Evolutionary conservation across 2,329 filamentous ascomycete genomes (phyloP), one percentile per base, ranked within the genome.

Genomic region (Paracorniculantispora psalliotae): DNA sequence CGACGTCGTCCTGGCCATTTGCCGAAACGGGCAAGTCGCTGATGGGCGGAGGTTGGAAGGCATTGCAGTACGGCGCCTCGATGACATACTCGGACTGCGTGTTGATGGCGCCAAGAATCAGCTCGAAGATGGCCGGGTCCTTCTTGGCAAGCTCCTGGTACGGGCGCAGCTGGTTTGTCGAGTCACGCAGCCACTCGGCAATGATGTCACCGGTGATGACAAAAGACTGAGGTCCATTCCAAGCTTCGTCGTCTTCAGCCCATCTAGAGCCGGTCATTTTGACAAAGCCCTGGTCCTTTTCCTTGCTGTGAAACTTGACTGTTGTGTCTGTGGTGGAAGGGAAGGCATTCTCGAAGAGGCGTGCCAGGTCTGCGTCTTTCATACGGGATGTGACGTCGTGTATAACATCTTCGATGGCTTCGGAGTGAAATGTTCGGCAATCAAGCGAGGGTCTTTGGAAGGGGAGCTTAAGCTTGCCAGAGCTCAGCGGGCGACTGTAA

Each of bases 31-130:
- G 75, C 1, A 97, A 79, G 17, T 88, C 84, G 63, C 91, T 92
- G 7, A 92, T 90, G 2, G 90, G 88, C 0, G 94, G 94, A 4
- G 94, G 93, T 71, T 99, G 94, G 73, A 97, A 99, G 19, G 94
- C 94, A 72, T 99, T 97, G 81, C 94, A 99, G 76, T 97, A 99
- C 0, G 94, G 94, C 1, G 90, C 92, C 67, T 91, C 85, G 62
- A 97, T 96, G 44, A 99, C 90, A 68, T 92, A 97, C 72, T 97
- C 93, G 17, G 90, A 83, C 74, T 99, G 94, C 0, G 94, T 97
- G 72, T 96, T 96, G 75, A 97, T 96, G 44, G 93, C 93, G 23
- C 94, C 94, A 1, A 96, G 78, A 26, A 99, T 91, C 56, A 99
- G 78, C 62, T 83, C 87, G 69, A 88, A 85, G 53, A 99, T 87